Percentiles rank a stretch among this genome's conserved stretches.
These are phyloP conservation scores for Penicillium sp. DNA, from an alignment of 2,329 filamentous ascomycete species.

Conservation along the genomic window DNA sequence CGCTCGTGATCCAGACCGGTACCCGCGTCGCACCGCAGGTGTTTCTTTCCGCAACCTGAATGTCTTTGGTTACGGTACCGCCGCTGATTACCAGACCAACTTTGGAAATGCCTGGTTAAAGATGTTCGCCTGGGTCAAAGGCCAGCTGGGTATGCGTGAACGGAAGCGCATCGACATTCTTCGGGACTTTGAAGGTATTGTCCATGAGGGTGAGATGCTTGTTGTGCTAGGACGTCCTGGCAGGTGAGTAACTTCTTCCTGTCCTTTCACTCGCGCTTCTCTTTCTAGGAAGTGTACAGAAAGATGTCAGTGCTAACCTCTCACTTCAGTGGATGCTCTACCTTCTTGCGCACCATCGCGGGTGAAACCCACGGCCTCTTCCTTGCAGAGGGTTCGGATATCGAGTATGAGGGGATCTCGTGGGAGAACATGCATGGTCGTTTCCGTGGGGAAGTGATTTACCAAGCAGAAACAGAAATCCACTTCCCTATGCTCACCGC, in stretches of 20 bases:
- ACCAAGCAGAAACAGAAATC: slow-evolving; percentile 75
- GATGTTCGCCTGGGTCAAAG: slow-evolving; percentile 23
- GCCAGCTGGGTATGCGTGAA: slow-evolving; percentile 27
- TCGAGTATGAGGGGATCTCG: slow-evolving; percentile 68
- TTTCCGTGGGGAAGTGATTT: slow-evolving; percentile 81
- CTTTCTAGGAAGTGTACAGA: neutral
- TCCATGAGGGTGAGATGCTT: slow-evolving; percentile 52
- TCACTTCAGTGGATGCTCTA: slow-evolving; percentile 56
- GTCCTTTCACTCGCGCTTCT: neutral
- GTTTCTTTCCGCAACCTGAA: slow-evolving; percentile 42
- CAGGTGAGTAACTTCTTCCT: slow-evolving; percentile 21
- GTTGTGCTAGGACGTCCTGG: slow-evolving; percentile 48
- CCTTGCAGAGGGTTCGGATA: slow-evolving; percentile 62
- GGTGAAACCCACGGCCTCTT: slow-evolving; percentile 77
- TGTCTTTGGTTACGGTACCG: slow-evolving; percentile 40
- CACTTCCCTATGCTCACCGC: slow-evolving; percentile 73
- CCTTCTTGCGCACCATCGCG: slow-evolving; percentile 75
- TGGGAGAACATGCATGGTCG: slow-evolving; percentile 67
- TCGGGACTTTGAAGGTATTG: slow-evolving; percentile 56
- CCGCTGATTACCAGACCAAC: slow-evolving; percentile 41
- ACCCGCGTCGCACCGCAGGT: slow-evolving; percentile 32
- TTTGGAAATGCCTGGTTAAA: slow-evolving; percentile 41
- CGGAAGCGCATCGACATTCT: slow-evolving; percentile 52
- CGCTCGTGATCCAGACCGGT: slow-evolving; percentile 25
- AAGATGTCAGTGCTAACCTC: neutral